phyloP scores from a whole-genome alignment of 23 red algal species.

The Agarophyton chilense region DNA sequence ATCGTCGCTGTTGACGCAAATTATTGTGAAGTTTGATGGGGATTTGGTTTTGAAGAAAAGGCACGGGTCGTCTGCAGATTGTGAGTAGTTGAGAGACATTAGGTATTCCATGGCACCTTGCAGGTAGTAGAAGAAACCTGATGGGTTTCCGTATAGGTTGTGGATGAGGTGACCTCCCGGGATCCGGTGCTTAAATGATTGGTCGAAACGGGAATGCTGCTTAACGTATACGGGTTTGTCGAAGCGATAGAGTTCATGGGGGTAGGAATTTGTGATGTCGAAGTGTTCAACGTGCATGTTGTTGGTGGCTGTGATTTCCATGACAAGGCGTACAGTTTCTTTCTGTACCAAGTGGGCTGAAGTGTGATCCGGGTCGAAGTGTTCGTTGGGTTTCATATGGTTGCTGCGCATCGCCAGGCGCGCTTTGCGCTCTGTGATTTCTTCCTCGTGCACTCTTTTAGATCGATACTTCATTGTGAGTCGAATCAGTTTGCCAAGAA shows the following conservation, averaged over 20 bases:
- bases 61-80: constrained; percentile 31
- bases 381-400: background rate
- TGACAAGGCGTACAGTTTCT: constrained; percentile 12
- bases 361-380: constrained; percentile 30
- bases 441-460: background rate
- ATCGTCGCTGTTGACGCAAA: constrained; percentile 32
- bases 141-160: too few species aligned
- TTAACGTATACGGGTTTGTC: constrained; percentile 28
- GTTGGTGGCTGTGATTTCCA: background rate
- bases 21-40: background rate
- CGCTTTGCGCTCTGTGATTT: constrained; percentile 15
- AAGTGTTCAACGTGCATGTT: background rate
- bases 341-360: constrained; percentile 8
- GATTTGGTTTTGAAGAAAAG: background rate
- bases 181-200: background rate
- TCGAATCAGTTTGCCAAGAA: background rate
- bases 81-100: too few species aligned
- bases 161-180: background rate
- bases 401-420: background rate
- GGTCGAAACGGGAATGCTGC: constrained; percentile 15
- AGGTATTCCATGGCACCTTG: too few species aligned
- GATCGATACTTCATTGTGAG: constrained; percentile 15
- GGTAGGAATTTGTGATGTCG: constrained; percentile 14
- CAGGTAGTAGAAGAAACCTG: too few species aligned
- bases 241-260: constrained; percentile 31